Evolutionary conservation across 2,329 filamentous ascomycete species (phyloP), one percentile per base, ranked within the genome.

Genomic region (Amesomyces nigricolor): DNA sequence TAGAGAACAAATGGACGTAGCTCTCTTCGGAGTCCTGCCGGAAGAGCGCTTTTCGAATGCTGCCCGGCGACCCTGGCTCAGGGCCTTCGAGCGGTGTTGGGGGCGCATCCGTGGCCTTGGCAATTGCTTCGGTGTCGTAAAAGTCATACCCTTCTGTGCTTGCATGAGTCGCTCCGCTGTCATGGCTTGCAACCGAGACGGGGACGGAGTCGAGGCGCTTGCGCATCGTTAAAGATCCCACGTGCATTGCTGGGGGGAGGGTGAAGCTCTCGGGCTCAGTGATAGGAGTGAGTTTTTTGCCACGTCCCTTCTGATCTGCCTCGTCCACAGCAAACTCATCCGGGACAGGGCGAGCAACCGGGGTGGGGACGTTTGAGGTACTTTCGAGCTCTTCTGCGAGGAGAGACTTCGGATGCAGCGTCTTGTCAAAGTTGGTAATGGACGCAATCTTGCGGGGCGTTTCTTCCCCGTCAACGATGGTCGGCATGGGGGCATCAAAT

Each of bases 91-190:
- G 62, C 5, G 74, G 65, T 8, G 66, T 62, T 8, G 76, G 78
- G 48, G 22, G 22, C 22, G 22, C 77, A 57, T 83, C 78, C 46
- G 83, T 78, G 6, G 78, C 78, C 44, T 72, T 72, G 47, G 71
- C 70, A 53, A 78, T 67, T 29, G 73, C 77, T n/a, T 82, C 81
- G 29, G 81, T 71, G 62, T 82, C 83, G 64, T 85, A 85, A 63
- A 86, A 86, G 66, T 86, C 82, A 62, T 86, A 85, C 0, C 82
- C 82, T 60, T 85, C 82, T 1, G 77, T 80, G 63, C 73, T 78
- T 17, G 63, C 64, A 40, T 63, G 74, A 5, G 75, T 74, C 39
- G 63, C 61, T 43, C 72, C 74, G 62, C 76, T 81, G 40, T 75
- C 74, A 32, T 78, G 74, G 63, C 78, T 81, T 17, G 69, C 59